These are phyloP conservation scores for Rhododendron henanense DNA, from an alignment of 148 eudicot genomes.

Conservation along the genomic window DNA sequence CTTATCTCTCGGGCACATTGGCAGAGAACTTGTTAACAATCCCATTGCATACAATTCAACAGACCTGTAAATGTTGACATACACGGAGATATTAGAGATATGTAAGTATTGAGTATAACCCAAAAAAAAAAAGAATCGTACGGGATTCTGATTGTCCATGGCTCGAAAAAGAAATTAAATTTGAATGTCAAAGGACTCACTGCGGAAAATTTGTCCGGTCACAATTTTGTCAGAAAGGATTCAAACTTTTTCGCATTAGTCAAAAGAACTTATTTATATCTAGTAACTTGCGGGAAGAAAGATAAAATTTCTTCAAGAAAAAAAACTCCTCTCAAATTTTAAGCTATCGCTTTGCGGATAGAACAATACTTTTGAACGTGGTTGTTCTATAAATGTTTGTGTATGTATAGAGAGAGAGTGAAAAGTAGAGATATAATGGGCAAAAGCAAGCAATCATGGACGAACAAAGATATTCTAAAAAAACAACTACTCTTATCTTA, in stretches of 20 bases:
- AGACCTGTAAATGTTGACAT: not conserved
- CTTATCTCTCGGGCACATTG: slow-evolving; percentile 23
- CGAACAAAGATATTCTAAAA: not conserved
- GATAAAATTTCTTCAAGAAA: no score
- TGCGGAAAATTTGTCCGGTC: not conserved
- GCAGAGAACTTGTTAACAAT: slow-evolving; percentile 9
- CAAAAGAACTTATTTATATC: no score
- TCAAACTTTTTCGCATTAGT: no score
- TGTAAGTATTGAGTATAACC: not conserved
- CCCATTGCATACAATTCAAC: slow-evolving; percentile 23
- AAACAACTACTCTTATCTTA: not conserved
- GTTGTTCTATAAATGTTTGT: not conserved
- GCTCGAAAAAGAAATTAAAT: not conserved
- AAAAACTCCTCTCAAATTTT: not conserved
- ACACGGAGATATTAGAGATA: not conserved
- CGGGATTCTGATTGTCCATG: not conserved
- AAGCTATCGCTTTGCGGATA: not conserved
- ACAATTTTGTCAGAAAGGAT: no score
- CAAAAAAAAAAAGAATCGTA: not conserved
- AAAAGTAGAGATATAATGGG: not conserved
- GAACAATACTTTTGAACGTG: not conserved
- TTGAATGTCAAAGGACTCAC: not conserved
- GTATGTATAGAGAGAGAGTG: not conserved
- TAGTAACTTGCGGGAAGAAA: no score
- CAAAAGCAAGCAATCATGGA: not conserved